Evolutionary conservation across 495 filamentous ascomycete species (phyloP).

Genomic region (Trichoderma gamsii): DNA sequence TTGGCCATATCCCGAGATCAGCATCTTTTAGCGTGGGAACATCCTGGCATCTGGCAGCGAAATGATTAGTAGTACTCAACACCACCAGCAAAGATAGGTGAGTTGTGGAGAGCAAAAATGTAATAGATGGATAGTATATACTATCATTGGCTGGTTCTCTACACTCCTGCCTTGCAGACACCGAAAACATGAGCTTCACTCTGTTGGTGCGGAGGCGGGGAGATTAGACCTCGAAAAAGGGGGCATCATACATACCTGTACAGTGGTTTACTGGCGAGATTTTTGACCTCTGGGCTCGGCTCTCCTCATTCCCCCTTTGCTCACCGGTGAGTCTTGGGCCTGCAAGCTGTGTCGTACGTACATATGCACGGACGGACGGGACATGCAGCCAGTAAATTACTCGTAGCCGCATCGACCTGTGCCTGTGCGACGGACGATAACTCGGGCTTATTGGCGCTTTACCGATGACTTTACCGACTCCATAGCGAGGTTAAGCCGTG

Average conservation of each 20-base stretch:
- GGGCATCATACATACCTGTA: too few relatives aligned
- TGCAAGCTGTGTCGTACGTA: conserved; percentile 9
- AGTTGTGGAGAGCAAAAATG: too few relatives aligned
- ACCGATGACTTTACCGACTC: background rate
- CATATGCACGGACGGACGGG: background rate
- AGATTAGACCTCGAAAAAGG: too few relatives aligned
- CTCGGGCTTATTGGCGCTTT: background rate
- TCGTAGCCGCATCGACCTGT: background rate
- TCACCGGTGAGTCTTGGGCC: background rate
- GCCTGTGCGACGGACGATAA: background rate
- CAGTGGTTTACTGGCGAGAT: too few relatives aligned
- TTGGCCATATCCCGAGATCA: conserved; percentile 3
- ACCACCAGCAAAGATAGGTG: too few relatives aligned
- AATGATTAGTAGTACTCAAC: too few relatives aligned
- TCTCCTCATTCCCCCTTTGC: background rate
- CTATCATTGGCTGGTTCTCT: too few relatives aligned
- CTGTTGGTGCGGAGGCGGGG: too few relatives aligned
- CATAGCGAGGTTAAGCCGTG: too few relatives aligned
- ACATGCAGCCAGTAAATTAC: conserved; percentile 4
- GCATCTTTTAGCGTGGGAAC: background rate
- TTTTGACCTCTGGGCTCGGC: background rate
- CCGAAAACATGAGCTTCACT: too few relatives aligned
- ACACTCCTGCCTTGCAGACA: too few relatives aligned
- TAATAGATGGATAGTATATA: too few relatives aligned
- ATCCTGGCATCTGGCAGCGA: background rate